Percentiles rank a stretch among this genome's conserved stretches.
These are phyloP conservation scores for Phytophthora pluvialis DNA, from an alignment of 352 stramenopile genomes.

Conservation along the genomic window DNA sequence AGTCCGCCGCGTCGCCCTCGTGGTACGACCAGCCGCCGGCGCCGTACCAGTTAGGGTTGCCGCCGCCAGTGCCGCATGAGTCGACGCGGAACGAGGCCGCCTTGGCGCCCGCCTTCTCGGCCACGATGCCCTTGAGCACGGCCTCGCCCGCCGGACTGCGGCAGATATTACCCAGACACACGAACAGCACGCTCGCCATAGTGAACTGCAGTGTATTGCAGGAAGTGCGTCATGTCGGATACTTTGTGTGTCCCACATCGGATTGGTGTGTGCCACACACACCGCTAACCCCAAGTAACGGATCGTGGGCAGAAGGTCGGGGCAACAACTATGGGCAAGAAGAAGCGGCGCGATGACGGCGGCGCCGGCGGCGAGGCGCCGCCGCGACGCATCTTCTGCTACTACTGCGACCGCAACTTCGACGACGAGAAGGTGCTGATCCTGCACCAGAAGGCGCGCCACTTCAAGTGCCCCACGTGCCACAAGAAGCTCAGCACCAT, in stretches of 20 bases:
- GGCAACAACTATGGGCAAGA: conserved; percentile 74
- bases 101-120: conserved; percentile 25
- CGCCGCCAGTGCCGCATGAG: conserved; percentile 88
- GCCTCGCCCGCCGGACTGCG: conserved; percentile 83
- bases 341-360: conserved; percentile 81
- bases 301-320: conserved; percentile 18
- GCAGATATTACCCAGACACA: conserved; percentile 93
- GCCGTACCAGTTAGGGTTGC: conserved; percentile 82
- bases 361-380: conserved; percentile 35
- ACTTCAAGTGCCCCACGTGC: conserved; percentile 93
- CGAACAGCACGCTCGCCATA: conserved; percentile 85
- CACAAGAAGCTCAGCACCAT: conserved; percentile 93
- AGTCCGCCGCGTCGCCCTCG: conserved; percentile 82
- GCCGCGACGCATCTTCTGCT: conserved; percentile 88
- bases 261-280: conserved; percentile 11
- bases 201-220: conserved; percentile 27
- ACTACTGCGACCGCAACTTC: conserved; percentile 93
- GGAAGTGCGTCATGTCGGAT: conserved; percentile 16
- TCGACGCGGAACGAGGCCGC: conserved; percentile 65
- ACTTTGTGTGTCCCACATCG: neutral
- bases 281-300: conserved; percentile 8
- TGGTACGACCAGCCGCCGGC: conserved; percentile 86
- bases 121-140: conserved; percentile 86
- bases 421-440: conserved; percentile 93
- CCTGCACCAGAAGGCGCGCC: conserved; percentile 93